Evolutionary conservation across 257 asterid species (phyloP), one percentile per base, ranked within the genome.

Genomic region (Scutellaria minor): DNA sequence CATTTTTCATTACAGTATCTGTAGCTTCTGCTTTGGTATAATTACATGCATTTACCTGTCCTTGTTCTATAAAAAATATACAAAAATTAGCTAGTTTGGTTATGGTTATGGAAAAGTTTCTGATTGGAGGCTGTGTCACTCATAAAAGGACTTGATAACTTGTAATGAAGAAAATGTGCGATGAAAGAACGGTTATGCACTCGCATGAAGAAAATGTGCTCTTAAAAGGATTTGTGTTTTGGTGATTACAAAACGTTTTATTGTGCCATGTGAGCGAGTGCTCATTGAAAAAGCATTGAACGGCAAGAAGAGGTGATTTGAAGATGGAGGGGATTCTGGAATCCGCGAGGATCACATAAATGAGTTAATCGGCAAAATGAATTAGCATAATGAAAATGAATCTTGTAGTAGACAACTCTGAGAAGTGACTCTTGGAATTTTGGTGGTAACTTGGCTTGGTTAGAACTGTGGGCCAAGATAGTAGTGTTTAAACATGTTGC

Each of bases 241-340:
- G n/a, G 44, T 40, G 53, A 24, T 53, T 9, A 10, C 15, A 52
- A 0, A 52, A 52, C 8, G 5, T 41, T 5, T 67, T 54, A 54
- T 47, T 3, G 20, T 27, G 9, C 15, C n/a, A 22, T 46, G 31
- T 57, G 10, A 46, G 22, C 57, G 73, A 88, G 85, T 75, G 71
- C 83, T 77, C 96, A 97, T 54, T 5, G 97, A 87, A 51, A 89
- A 91, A 42, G 96, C 92, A 2, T 77, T 88, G 85, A 84, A 69
- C 40, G 93, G 98, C 45, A 91, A 82, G 95, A 94, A 84, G 85
- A 88, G 56, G 24, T 85, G 92, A 12, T 94, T 80, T 22, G 76
- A 41, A 37, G 97, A 91, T 46, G 99, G 99, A 14, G 97, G 99
- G 11, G 98, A 94, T 78, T 79, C 97, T n/a, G 97, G 98, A 71